phyloP scores from a whole-genome alignment of 192 early-diverging fungal genomes.

The Backusella sp. region DNA sequence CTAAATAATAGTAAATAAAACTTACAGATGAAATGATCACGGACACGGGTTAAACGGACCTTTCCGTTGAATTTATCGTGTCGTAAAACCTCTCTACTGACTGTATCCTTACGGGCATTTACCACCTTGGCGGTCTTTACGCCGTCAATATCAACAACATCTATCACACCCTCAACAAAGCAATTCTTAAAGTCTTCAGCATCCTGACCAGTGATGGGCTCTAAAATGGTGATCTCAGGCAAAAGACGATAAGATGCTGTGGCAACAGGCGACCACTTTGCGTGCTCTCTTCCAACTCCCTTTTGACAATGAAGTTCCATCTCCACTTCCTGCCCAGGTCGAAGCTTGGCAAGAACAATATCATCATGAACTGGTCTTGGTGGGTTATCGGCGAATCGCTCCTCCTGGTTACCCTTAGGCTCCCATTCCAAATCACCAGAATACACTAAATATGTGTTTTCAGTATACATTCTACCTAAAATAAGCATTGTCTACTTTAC shows the following conservation, averaged over 20 bases:
- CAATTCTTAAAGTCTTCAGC: constrained; percentile 83
- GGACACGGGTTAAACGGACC: constrained; percentile 84
- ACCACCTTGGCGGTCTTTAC: constrained; percentile 76
- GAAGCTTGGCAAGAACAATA: constrained; percentile 90
- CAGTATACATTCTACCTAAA: not conserved
- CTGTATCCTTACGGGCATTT: constrained; percentile 94
- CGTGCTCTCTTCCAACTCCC: constrained; percentile 94
- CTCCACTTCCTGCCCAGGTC: constrained; percentile 86
- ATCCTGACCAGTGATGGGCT: constrained; percentile 80
- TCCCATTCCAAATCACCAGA: constrained; percentile 79
- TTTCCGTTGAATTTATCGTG: constrained; percentile 91
- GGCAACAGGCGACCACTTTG: constrained; percentile 96
- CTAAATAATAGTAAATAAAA: not conserved
- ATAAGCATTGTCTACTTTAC: constrained; percentile 27
- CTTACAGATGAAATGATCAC: constrained; percentile 98
- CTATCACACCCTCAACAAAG: constrained; percentile 87
- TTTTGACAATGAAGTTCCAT: constrained; percentile 88
- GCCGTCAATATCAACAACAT: constrained; percentile 65
- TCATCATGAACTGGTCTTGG: constrained; percentile 85
- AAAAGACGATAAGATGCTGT: constrained; percentile 94
- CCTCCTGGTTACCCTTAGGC: constrained; percentile 89
- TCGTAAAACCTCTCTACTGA: constrained; percentile 88
- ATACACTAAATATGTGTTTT: constrained; percentile 50
- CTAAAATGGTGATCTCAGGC: constrained; percentile 84
- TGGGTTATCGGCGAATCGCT: constrained; percentile 62